Evolutionary conservation across 768 basidiomycete species (phyloP).

Genomic region (Pisolithus marmoratus): DNA sequence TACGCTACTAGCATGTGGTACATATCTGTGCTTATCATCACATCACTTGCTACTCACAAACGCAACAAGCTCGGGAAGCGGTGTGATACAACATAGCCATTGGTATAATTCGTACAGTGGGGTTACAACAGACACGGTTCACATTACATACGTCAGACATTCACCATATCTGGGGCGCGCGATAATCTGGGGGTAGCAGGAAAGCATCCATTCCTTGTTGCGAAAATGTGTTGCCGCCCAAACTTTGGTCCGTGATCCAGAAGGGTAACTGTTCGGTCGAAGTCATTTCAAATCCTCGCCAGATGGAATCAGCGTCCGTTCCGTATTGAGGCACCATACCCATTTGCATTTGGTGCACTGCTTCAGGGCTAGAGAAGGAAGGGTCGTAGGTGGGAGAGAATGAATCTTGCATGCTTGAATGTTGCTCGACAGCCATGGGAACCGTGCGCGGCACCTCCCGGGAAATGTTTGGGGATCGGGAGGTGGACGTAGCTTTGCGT

Average conservation of each 20-base stretch:
- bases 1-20: no score
- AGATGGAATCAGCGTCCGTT: slow-evolving; percentile 56
- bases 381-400: slow-evolving; percentile 56
- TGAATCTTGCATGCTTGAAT: slow-evolving; percentile 35
- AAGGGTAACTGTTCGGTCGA: slow-evolving; percentile 73
- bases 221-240: slow-evolving; percentile 69
- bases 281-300: slow-evolving; percentile 69
- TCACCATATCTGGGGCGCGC: slow-evolving; percentile 74
- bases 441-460: slow-evolving; percentile 50
- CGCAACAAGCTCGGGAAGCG: no score
- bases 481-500: slow-evolving; percentile 46
- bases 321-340: slow-evolving; percentile 20
- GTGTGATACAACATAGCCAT: neutral
- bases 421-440: slow-evolving; percentile 42
- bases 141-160: neutral
- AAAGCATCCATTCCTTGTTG: slow-evolving; percentile 86
- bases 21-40: no score
- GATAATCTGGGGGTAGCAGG: slow-evolving; percentile 68
- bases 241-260: slow-evolving; percentile 80
- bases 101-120: neutral
- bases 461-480: slow-evolving; percentile 55
- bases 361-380: slow-evolving; percentile 30
- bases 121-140: neutral
- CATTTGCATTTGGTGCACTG: slow-evolving; percentile 27
- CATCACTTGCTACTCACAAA: no score